phyloP scores from a whole-genome alignment of 371 early-diverging fungal genomes.

The Mucor piriformis region DNA sequence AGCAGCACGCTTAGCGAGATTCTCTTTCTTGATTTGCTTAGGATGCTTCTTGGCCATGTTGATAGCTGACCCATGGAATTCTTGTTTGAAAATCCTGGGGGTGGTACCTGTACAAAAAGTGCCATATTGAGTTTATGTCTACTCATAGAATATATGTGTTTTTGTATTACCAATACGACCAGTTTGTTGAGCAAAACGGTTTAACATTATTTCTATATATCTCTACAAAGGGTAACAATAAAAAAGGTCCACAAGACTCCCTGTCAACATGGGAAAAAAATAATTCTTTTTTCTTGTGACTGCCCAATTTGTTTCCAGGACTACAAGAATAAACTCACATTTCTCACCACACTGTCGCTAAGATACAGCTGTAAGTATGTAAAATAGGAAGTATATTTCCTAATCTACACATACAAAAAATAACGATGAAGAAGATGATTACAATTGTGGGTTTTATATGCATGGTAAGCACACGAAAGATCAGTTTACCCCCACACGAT shows the following conservation, averaged over 20 bases:
- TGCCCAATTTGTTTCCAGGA: neutral
- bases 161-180: slow-evolving; percentile 21
- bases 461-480: no score
- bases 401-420: neutral
- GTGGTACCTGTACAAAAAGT: neutral
- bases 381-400: no score
- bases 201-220: slow-evolving; percentile 18
- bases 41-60: slow-evolving; percentile 52
- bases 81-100: slow-evolving; percentile 24
- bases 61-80: slow-evolving; percentile 44
- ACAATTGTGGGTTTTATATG: neutral
- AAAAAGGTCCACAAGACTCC: slow-evolving; percentile 1
- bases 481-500: no score
- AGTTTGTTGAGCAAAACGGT: slow-evolving; percentile 18
- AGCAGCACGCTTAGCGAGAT: slow-evolving; percentile 49
- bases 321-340: neutral
- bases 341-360: neutral
- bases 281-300: slow-evolving; percentile 1
- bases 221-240: neutral
- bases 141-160: no score
- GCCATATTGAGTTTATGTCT: no score
- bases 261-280: slow-evolving; percentile 1
- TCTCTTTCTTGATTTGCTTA: slow-evolving; percentile 56
- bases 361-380: no score
- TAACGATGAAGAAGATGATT: neutral